Percentiles rank a stretch among this genome's conserved stretches.
Evolutionary conservation across 2,329 filamentous ascomycete species (phyloP).

Genomic region (Colletotrichum sp.): DNA sequence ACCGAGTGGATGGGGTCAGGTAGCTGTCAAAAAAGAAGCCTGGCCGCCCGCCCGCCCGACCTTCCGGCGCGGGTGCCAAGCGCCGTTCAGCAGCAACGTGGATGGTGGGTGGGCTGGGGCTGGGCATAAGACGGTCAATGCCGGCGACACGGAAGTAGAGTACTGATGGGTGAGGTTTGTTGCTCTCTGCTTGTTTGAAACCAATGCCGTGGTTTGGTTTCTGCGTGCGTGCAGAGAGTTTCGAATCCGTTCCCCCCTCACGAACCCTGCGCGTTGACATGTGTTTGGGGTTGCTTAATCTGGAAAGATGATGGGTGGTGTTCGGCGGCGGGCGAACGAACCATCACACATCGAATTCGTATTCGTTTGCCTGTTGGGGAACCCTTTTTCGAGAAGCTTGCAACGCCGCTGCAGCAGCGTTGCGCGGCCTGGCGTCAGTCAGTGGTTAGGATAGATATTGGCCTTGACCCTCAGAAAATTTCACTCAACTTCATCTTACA

Average conservation of each 20-base stretch:
- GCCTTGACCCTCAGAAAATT: background rate
- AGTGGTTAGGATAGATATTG: background rate
- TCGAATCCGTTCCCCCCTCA: background rate
- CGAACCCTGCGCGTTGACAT: background rate
- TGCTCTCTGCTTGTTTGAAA: no score
- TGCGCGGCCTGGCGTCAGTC: background rate
- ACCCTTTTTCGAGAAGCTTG: background rate
- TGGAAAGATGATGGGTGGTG: background rate
- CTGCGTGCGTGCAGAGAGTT: background rate
- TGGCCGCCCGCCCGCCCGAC: background rate
- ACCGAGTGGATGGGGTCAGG: background rate
- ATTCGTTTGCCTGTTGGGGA: background rate
- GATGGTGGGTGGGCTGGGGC: no score
- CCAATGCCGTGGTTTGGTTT: background rate
- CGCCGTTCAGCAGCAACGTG: background rate
- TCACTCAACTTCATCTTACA: background rate
- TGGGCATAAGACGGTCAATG: background rate
- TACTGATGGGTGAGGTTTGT: no score
- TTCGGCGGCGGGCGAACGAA: background rate
- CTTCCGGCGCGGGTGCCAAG: background rate
- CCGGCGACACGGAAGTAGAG: background rate
- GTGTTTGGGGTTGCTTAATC: background rate
- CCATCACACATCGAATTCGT: conserved; percentile 3
- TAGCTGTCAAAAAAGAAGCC: background rate
- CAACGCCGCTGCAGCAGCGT: background rate